Conservation (phyloP, 2,329 filamentous ascomycete genomes). For the Hawksworthiomyces lignivorus region DNA sequence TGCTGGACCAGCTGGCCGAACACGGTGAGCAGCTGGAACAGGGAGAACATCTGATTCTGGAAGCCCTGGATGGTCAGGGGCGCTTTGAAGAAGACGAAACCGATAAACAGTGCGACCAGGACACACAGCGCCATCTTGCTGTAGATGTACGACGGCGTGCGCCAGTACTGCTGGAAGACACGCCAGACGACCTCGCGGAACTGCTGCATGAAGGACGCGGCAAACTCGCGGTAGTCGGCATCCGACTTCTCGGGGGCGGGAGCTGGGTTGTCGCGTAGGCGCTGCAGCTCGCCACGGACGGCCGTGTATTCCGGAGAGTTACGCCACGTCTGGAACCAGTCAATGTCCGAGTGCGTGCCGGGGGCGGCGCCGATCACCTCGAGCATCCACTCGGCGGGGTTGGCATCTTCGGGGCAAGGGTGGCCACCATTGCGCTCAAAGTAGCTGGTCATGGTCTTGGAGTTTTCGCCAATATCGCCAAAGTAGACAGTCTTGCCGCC, state of each 20-base stretch:
- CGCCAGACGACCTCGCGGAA: conserved; percentile 60
- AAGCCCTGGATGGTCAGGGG: conserved; percentile 67
- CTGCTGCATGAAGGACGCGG: conserved; percentile 64
- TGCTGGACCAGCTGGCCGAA: conserved; percentile 75
- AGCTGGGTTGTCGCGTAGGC: conserved; percentile 44
- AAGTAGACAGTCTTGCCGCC: conserved; percentile 77
- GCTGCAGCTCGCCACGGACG: conserved; percentile 50
- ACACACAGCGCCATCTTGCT: conserved; percentile 65
- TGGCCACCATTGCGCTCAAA: conserved; percentile 66
- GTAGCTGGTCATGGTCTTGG: conserved; percentile 60
- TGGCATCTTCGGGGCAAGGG: conserved; percentile 58
- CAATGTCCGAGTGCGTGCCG: conserved; percentile 52
- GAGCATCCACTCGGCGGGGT: conserved; percentile 78
- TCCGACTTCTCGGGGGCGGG: conserved; percentile 25
- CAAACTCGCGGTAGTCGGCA: conserved; percentile 62
- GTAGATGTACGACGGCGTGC: conserved; percentile 82
- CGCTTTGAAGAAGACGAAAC: conserved; percentile 70
- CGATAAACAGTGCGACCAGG: conserved; percentile 64
- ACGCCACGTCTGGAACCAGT: conserved; percentile 59
- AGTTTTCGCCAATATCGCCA: conserved; percentile 63
- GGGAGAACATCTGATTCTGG: conserved; percentile 79
- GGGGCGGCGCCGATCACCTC: conserved; percentile 57
- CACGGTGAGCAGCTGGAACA: conserved; percentile 77
- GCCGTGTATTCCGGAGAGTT: conserved; percentile 47
- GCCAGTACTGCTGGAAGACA: conserved; percentile 74